Percentiles rank a stretch among this genome's conserved stretches.
These are phyloP conservation scores for Knufia petricola DNA, from an alignment of 2,329 filamentous ascomycete genomes.

Conservation along the genomic window DNA sequence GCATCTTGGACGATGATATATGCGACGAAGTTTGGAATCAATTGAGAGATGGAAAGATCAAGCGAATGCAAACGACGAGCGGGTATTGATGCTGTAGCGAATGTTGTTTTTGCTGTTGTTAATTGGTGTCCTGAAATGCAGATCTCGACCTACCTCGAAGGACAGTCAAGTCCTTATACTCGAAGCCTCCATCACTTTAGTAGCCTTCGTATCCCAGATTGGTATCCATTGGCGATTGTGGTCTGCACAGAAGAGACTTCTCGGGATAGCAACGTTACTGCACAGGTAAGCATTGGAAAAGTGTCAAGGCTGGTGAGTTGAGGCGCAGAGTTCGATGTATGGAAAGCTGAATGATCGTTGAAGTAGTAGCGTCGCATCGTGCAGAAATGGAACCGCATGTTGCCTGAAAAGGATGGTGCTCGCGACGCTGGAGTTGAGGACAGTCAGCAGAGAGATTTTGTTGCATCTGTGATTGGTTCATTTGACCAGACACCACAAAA, in stretches of 20 bases:
- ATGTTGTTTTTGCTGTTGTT: conserved; percentile 1
- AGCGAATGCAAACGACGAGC: conserved; percentile 5
- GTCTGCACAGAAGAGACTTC: background rate
- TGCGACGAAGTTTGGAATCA: background rate
- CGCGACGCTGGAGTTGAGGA: background rate
- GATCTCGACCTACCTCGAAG: conserved; percentile 3
- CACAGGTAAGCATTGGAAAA: background rate
- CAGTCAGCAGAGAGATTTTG: background rate
- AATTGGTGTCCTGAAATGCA: conserved; percentile 3
- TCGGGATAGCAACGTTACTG: conserved; percentile 3
- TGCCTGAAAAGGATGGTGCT: background rate
- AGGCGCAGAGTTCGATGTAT: conserved; percentile 3
- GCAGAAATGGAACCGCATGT: background rate
- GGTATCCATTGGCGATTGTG: background rate
- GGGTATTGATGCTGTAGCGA: conserved; percentile 4
- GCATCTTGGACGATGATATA: conserved; percentile 11
- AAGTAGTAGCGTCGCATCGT: background rate
- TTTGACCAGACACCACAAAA: background rate
- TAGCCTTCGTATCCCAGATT: background rate
- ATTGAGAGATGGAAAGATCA: background rate
- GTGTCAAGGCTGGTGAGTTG: background rate
- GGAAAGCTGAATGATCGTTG: background rate
- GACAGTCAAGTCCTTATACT: conserved; percentile 6
- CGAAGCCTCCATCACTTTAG: background rate
- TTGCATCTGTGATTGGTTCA: background rate